Conservation (phyloP, 2,329 filamentous ascomycete species). For the Pseudopithomyces chartarum region DNA sequence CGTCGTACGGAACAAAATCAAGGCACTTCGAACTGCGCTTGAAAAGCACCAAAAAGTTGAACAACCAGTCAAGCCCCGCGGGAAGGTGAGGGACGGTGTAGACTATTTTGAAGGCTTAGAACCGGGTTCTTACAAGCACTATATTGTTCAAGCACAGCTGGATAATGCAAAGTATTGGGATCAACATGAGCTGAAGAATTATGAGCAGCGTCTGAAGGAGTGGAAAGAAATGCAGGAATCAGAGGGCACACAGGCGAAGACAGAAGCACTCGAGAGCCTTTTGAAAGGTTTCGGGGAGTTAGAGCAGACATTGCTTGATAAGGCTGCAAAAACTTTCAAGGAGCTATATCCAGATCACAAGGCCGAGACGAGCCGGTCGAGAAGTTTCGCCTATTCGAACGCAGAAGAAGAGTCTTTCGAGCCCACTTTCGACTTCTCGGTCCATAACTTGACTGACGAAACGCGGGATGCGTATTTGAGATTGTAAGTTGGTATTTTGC, state of each 20-base stretch:
- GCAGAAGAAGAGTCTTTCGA: slow-evolving; percentile 45
- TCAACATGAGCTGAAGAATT: slow-evolving; percentile 38
- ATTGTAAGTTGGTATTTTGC: slow-evolving; percentile 56
- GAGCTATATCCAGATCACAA: slow-evolving; percentile 62
- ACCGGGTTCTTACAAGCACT: slow-evolving; percentile 65
- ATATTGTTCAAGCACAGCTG: slow-evolving; percentile 53
- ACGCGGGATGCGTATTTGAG: slow-evolving; percentile 65
- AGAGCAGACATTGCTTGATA: slow-evolving; percentile 59
- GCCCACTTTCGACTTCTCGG: slow-evolving; percentile 57
- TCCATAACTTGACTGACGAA: slow-evolving; percentile 57
- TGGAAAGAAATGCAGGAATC: slow-evolving; percentile 25
- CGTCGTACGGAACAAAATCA: slow-evolving; percentile 59
- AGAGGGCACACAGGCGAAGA: slow-evolving; percentile 57
- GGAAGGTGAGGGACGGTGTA: slow-evolving; percentile 49
- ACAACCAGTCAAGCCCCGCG: slow-evolving; percentile 30
- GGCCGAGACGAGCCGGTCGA: background rate
- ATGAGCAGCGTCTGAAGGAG: slow-evolving; percentile 26
- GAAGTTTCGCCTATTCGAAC: background rate
- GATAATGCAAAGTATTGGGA: slow-evolving; percentile 45
- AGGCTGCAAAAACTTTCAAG: slow-evolving; percentile 68
- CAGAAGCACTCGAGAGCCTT: slow-evolving; percentile 57
- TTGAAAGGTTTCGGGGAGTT: slow-evolving; percentile 61
- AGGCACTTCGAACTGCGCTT: slow-evolving; percentile 56
- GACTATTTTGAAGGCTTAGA: slow-evolving; percentile 58
- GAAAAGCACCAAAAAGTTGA: slow-evolving; percentile 45